These are phyloP conservation scores for Pythium aphanidermatum DNA, from an alignment of 352 stramenopile genomes.

Conservation along the genomic window DNA sequence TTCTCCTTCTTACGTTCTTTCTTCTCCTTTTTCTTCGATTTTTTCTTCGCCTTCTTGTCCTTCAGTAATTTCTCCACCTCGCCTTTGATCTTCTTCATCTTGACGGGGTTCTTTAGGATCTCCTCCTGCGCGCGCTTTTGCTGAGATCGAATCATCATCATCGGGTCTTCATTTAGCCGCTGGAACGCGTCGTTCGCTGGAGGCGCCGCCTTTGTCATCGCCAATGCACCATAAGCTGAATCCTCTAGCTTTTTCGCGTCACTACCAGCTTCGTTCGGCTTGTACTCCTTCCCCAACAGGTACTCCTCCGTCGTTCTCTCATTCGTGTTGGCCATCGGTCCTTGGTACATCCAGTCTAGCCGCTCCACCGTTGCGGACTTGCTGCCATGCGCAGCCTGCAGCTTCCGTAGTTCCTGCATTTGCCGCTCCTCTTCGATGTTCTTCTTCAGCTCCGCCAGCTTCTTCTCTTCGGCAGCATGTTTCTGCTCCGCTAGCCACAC, in stretches of 20 bases:
- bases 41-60: conserved; percentile 69
- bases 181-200: conserved; percentile 91
- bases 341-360: conserved; percentile 97
- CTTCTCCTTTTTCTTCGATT: conserved; percentile 64
- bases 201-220: conserved; percentile 38
- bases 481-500: conserved; percentile 97
- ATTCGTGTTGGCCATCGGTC: conserved; percentile 55
- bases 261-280: conserved; percentile 33
- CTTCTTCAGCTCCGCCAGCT: conserved; percentile 92
- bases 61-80: conserved; percentile 72
- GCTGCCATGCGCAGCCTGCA: conserved; percentile 84
- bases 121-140: conserved; percentile 74
- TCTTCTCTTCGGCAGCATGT: conserved; percentile 89
- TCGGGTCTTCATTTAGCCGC: conserved; percentile 93
- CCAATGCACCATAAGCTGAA: conserved; percentile 64
- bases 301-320: conserved; percentile 85
- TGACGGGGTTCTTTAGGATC: conserved; percentile 87
- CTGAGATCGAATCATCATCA: conserved; percentile 92
- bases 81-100: conserved; percentile 85
- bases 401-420: conserved; percentile 91
- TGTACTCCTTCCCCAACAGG: conserved; percentile 90
- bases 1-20: conserved; percentile 50
- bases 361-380: conserved; percentile 77
- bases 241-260: conserved; percentile 47
- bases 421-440: conserved; percentile 96